These are phyloP conservation scores for Alectoria sarmentosa DNA, from an alignment of 495 filamentous ascomycete species.

Conservation along the genomic window DNA sequence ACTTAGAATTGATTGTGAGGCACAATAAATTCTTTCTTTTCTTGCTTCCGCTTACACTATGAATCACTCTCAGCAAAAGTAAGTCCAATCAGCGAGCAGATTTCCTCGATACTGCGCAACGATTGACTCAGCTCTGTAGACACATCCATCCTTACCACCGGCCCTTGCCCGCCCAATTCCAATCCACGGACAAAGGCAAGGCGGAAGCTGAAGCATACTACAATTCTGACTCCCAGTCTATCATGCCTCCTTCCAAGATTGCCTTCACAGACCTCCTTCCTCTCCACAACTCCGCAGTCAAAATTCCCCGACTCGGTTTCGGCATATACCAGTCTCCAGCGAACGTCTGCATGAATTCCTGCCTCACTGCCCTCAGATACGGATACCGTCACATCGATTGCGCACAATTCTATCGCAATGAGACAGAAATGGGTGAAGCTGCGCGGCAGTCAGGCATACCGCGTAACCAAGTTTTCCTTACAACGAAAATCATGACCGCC, in stretches of 20 bases:
- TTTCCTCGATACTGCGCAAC: neutral
- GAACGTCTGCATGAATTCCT: constrained; percentile 47
- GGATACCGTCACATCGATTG: constrained; percentile 72
- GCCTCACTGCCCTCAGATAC: constrained; percentile 50
- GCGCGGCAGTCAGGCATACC: constrained; percentile 46
- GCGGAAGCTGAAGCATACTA: constrained; percentile 19
- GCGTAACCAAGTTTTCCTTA: constrained; percentile 55
- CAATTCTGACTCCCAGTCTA: neutral
- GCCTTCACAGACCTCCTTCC: constrained; percentile 45
- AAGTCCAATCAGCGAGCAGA: neutral
- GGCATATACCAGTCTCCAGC: constrained; percentile 58
- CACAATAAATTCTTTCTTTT: neutral
- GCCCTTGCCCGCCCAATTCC: constrained; percentile 20
- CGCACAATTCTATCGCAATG: constrained; percentile 64
- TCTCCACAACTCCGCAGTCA: constrained; percentile 46
- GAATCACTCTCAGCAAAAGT: constrained; percentile 4
- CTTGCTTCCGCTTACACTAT: neutral
- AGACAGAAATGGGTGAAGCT: constrained; percentile 57
- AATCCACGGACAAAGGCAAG: constrained; percentile 20
- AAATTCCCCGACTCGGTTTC: constrained; percentile 65
- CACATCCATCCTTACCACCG: constrained; percentile 23
- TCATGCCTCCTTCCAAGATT: constrained; percentile 33
- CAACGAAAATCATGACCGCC: constrained; percentile 57
- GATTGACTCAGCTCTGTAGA: constrained; percentile 4
- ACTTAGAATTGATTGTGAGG: neutral